Base-by-base conservation (phyloP, 2,329 filamentous ascomycete genomes). In the Colletotrichum higginsianum region DNA sequence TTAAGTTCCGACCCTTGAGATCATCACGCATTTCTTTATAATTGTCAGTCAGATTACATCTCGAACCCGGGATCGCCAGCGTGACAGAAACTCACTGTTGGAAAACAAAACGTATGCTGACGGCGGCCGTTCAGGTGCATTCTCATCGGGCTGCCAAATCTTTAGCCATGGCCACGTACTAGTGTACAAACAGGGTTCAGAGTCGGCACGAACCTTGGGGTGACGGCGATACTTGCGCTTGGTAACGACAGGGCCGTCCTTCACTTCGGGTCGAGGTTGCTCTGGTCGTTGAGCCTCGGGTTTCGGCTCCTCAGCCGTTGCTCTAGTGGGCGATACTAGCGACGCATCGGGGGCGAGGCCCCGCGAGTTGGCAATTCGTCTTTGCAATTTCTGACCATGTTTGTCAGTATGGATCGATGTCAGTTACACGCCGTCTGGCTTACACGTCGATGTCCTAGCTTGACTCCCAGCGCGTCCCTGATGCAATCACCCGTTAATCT, bases 31-130 rank as follows among this genome's bases (percentile, higher is more conserved):
- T 92, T 81, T 93, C 91, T 93, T 74, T 0, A 26, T 8, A 1
- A 1, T n/a, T 15, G 44, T 56, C 65, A 78, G 65, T 46, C 12
- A 4, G 26, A 30, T 44, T 21, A 26, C 18, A 9, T 9, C 8
- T 7, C 18, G 30, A 18, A 12, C 18, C 18, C 30, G 30, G 30
- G 47, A 30, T 30, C 21, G 5, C 23, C n/a, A 55, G 47, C 35
- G 12, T 53, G 30, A 64, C 13, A 4, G 61, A 8, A 42, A 86
- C 91, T 84, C 81, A 94, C 92, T 93, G 76, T 96, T 96, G 0
- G 94, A 95, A 78, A 96, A 96, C 18, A 96, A 88, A 15, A 96
- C 94, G 82, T 96, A 96, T 61, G 93, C 94, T 5, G 93, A 96
- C 0, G 93, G 92, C 1, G 94, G 93, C 30, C 93, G 87, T 77